Evolutionary conservation across 441 rosid genomes (phyloP), one percentile per base, ranked within the genome.

Genomic region (Melastoma candidum): DNA sequence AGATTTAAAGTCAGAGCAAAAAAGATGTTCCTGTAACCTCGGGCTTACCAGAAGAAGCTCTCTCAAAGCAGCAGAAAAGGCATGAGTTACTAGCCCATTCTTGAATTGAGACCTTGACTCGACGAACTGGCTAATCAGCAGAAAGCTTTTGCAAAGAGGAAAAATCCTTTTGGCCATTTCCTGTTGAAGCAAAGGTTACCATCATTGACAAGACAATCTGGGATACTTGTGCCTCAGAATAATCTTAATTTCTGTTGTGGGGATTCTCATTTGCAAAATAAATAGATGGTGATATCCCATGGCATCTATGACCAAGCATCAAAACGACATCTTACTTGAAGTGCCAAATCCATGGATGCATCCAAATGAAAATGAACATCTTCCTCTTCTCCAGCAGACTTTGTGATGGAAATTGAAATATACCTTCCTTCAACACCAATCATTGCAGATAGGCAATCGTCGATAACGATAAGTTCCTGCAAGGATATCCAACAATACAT

Each of bases 61-160:
- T 73, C 95, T 84, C 65, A 93, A 82, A 47, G 93, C 89, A 71
- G 99, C 93, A 63, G 96, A 85, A 44, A 93, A 93, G 71, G 99
- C 96, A 65, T 93, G 99, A 69, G 89, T 93, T 36, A 93, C 97
- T 48, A 84, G 67, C 54, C 99, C 99, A 48, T 80, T 84, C 78
- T 81, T 83, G 84, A 93, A 89, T 70, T 81, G 97, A 52, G 96
- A 93, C 72, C 90, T 81, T 10, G 88, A 86, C 75, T 93, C 99
- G 58, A 86, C 95, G 80, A 93, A 93, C 49, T 89, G 88, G 68
- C 84, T 82, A 41, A 84, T 83, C 75, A 89, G 57, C 54, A 93
- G 75, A 67, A 77, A 93, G 73, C 85, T 82, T 79, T 83, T 74
- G 63, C 96, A 93, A 57, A 93, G 58, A 48, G 97, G 90, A 70